Percentiles rank a stretch among this genome's conserved stretches.
Conservation (phyloP, 805 yeast genomes). For the Priceomyces carsonii region DNA sequence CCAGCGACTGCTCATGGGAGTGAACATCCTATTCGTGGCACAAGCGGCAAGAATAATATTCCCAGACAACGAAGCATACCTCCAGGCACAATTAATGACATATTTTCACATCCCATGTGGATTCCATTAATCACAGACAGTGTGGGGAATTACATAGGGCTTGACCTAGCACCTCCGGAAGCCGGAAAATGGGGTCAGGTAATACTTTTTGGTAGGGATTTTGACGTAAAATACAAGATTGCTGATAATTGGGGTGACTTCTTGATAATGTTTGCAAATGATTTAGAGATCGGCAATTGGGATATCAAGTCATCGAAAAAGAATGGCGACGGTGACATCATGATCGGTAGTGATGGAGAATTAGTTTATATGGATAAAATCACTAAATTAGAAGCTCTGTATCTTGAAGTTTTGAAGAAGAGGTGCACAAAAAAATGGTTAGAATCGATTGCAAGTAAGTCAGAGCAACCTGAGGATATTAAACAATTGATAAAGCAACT, state of each 20-base stretch:
- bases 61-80: conserved; percentile 71
- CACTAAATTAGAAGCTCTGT: conserved; percentile 42
- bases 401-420: conserved; percentile 40
- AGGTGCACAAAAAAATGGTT: conserved; percentile 38
- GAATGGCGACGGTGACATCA: conserved; percentile 48
- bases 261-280: conserved; percentile 78
- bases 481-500: conserved; percentile 17
- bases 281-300: conserved; percentile 82
- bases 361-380: conserved; percentile 66
- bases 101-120: conserved; percentile 91
- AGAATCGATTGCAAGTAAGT: conserved; percentile 17
- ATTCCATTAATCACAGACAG: conserved; percentile 87
- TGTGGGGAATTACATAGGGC: conserved; percentile 88
- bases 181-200: conserved; percentile 79
- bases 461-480: conserved; percentile 12
- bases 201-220: conserved; percentile 90
- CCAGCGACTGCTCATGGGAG: background rate
- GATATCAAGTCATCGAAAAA: conserved; percentile 54
- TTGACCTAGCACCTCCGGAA: conserved; percentile 72
- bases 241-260: conserved; percentile 92
- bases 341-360: conserved; percentile 71
- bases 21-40: conserved; percentile 7
- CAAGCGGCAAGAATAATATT: conserved; percentile 6
- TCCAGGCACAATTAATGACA: conserved; percentile 66
- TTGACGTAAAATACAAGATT: conserved; percentile 82